Conservation (phyloP, 371 early-diverging fungal species). For the Quaeritorhiza haematococci region DNA sequence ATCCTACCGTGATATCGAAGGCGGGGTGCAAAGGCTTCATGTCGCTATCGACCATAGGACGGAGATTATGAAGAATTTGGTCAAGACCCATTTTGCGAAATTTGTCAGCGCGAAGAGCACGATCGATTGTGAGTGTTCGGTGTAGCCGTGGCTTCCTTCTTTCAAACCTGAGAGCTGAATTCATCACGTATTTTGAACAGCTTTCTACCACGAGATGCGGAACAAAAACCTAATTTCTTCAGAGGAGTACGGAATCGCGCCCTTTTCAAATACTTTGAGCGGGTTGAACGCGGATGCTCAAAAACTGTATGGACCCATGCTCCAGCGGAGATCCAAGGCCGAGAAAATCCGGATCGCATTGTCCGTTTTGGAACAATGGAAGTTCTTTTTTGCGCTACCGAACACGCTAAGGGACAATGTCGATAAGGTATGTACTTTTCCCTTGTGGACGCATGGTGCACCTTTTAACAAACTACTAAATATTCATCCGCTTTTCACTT, state of each 20-base stretch:
- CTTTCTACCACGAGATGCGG: conserved; percentile 86
- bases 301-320: conserved; percentile 80
- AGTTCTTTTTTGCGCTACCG: conserved; percentile 92
- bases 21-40: conserved; percentile 67
- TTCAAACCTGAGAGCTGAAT: not conserved
- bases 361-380: conserved; percentile 83
- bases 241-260: conserved; percentile 75
- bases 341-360: conserved; percentile 88
- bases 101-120: conserved; percentile 93
- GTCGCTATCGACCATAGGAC: conserved; percentile 73
- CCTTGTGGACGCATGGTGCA: not conserved
- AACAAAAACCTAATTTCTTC: conserved; percentile 69
- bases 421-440: conserved; percentile 49
- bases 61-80: conserved; percentile 79
- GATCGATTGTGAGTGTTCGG: conserved; percentile 66
- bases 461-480: not conserved
- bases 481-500: not conserved
- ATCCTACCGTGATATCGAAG: conserved; percentile 70
- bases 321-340: conserved; percentile 76
- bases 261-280: conserved; percentile 53
- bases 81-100: conserved; percentile 91
- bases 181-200: conserved; percentile 19
- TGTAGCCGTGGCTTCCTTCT: not conserved
- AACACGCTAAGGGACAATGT: conserved; percentile 76
- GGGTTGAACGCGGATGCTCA: conserved; percentile 65